These are phyloP conservation scores for Gryganskiella cystojenkinii DNA, from an alignment of 192 early-diverging fungal species.

Conservation along the genomic window DNA sequence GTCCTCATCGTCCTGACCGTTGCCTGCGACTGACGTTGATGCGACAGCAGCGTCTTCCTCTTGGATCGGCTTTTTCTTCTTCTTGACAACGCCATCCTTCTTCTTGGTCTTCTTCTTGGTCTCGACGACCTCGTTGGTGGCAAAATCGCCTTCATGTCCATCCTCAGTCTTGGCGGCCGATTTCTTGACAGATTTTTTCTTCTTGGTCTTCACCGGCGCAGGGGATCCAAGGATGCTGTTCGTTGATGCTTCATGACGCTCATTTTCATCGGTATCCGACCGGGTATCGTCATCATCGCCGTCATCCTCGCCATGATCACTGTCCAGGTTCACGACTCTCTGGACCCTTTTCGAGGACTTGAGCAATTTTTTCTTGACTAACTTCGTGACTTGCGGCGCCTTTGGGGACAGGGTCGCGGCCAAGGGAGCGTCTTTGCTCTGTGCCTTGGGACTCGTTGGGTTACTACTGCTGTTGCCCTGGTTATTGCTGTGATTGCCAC, in stretches of 20 bases:
- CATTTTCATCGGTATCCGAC: neutral
- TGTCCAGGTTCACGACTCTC: conserved; percentile 46
- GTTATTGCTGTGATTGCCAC: neutral
- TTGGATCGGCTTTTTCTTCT: conserved; percentile 17
- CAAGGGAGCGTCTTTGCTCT: conserved; percentile 9
- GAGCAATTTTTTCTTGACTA: conserved; percentile 47
- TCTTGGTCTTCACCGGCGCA: conserved; percentile 20
- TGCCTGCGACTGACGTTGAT: neutral
- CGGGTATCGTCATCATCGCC: neutral
- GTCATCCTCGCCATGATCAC: conserved; percentile 28
- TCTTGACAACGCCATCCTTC: conserved; percentile 11
- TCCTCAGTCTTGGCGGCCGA: neutral
- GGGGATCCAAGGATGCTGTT: conserved; percentile 15
- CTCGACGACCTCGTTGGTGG: neutral
- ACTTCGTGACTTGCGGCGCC: neutral
- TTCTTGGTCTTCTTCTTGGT: conserved; percentile 31
- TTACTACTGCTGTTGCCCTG: neutral
- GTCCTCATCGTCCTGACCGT: conserved; percentile 5
- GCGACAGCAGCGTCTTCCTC: neutral
- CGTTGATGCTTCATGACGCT: neutral
- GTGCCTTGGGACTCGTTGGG: neutral
- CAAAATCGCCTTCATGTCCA: neutral
- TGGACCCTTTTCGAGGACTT: conserved; percentile 24
- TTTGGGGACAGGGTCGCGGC: conserved; percentile 10
- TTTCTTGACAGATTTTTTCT: conserved; percentile 38